Evolutionary conservation across 2,329 filamentous ascomycete genomes (phyloP).

Genomic region (Emmonsiellopsis sp.): DNA sequence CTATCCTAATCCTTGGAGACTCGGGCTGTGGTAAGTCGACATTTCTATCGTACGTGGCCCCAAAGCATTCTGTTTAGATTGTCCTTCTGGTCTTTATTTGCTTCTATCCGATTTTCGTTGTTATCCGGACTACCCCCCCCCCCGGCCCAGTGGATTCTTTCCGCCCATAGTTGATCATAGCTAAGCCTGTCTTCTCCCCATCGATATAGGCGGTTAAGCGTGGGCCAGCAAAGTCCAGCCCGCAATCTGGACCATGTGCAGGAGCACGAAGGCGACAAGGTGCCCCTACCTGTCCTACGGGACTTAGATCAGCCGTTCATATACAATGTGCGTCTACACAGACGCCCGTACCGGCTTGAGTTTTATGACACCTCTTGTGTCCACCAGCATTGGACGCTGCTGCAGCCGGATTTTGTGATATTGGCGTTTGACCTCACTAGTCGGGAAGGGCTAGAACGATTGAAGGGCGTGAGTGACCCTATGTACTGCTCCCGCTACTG

Average conservation of each 20-base stretch:
- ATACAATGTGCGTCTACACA: conserved; percentile 51
- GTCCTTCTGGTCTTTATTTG: background rate
- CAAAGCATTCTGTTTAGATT: background rate
- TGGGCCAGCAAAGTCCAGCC: conserved; percentile 9
- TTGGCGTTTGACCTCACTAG: conserved; percentile 51
- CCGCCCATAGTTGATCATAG: background rate
- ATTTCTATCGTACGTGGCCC: conserved; percentile 50
- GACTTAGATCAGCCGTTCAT: conserved; percentile 51
- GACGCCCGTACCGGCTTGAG: conserved; percentile 45
- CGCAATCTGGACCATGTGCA: conserved; percentile 17
- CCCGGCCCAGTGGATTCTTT: too few species aligned
- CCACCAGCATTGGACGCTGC: conserved; percentile 46
- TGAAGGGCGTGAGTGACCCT: conserved; percentile 28
- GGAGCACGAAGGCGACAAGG: conserved; percentile 1
- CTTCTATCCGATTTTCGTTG: too few species aligned
- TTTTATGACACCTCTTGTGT: conserved; percentile 50
- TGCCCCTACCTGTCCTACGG: conserved; percentile 36
- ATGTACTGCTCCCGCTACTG: background rate
- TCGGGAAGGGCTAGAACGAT: conserved; percentile 40
- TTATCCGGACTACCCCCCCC: too few species aligned
- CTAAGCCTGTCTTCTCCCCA: background rate
- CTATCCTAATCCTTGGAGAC: conserved; percentile 49
- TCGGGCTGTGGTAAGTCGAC: conserved; percentile 53
- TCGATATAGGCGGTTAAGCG: conserved; percentile 11
- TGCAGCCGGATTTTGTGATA: conserved; percentile 47